Conservation (phyloP, 140 eudicot genomes). For the Ambrosia hybrid region DNA sequence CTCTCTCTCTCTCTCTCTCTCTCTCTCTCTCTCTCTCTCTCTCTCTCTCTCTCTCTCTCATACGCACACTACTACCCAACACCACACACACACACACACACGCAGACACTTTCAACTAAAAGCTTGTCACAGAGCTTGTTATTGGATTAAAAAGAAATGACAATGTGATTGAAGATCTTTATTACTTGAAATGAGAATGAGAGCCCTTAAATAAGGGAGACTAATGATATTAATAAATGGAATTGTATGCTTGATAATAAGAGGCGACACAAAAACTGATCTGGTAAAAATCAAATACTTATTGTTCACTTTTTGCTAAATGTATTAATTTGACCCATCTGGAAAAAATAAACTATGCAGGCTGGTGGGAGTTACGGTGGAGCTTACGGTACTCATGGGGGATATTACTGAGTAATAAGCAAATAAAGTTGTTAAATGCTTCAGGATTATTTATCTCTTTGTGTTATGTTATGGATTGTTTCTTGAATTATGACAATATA, state of each 20-base stretch:
- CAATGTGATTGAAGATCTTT: too few species aligned
- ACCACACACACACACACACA: too few species aligned
- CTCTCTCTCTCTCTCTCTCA: neutral
- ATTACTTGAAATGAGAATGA: too few species aligned
- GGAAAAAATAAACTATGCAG: constrained; percentile 17
- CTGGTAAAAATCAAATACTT: too few species aligned
- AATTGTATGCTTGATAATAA: too few species aligned
- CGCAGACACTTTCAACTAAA: too few species aligned
- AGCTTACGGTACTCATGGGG: constrained; percentile 14
- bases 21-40: neutral
- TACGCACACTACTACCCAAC: neutral
- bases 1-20: constrained; percentile 1
- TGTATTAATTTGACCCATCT: neutral
- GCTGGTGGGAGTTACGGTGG: constrained; percentile 35
- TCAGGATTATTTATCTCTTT: neutral
- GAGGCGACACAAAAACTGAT: too few species aligned
- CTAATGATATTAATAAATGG: too few species aligned
- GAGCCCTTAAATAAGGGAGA: too few species aligned
- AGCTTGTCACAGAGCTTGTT: too few species aligned
- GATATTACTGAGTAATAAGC: constrained; percentile 25
- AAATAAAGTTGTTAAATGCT: constrained; percentile 2
- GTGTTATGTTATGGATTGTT: neutral
- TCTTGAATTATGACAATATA: neutral
- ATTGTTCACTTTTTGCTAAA: neutral
- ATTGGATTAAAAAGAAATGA: too few species aligned